Evolutionary conservation across 345 rosid genomes (phyloP).

Genomic region (Boechera retrofracta): DNA sequence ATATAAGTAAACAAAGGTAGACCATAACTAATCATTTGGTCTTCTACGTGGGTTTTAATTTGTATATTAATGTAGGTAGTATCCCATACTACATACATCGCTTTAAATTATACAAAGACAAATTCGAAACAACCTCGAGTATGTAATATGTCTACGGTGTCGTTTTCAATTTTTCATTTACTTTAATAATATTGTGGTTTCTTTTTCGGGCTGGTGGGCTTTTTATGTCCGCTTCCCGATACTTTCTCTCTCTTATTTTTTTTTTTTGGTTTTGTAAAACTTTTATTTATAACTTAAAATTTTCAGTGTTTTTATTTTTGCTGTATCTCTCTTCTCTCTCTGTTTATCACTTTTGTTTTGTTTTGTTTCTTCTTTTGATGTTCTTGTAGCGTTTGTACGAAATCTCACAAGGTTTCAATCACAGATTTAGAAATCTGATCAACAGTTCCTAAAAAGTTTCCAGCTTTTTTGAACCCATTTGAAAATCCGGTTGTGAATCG

Average conservation of each 20-base stretch:
- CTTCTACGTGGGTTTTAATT: conserved; percentile 32
- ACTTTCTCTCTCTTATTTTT: conserved; percentile 15
- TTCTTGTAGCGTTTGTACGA: conserved; percentile 24
- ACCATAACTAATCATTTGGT: conserved; percentile 47
- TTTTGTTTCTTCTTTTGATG: conserved; percentile 27
- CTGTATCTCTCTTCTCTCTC: conserved; percentile 28
- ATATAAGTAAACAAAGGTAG: conserved; percentile 25
- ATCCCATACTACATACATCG: conserved; percentile 33
- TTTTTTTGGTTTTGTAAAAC: not conserved
- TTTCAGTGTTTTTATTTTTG: conserved; percentile 31
- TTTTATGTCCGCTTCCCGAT: conserved; percentile 46
- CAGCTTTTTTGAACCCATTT: not conserved
- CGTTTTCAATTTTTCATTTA: not conserved
- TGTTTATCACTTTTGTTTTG: not conserved
- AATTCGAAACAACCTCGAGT: conserved; percentile 43
- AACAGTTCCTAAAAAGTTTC: not conserved
- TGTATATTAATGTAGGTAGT: conserved; percentile 24
- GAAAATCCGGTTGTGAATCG: conserved; percentile 2
- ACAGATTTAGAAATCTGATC: conserved; percentile 24
- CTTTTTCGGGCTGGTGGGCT: conserved; percentile 46
- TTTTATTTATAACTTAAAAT: conserved; percentile 27
- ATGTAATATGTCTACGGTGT: conserved; percentile 9
- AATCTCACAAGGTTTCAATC: conserved; percentile 36
- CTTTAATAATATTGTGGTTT: conserved; percentile 26
- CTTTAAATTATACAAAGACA: conserved; percentile 40